A percentile compares a stretch with the other conserved stretches of the same genome.
Conservation (phyloP, 139 green algal species). For the Chlorella sorokiniana region DNA sequence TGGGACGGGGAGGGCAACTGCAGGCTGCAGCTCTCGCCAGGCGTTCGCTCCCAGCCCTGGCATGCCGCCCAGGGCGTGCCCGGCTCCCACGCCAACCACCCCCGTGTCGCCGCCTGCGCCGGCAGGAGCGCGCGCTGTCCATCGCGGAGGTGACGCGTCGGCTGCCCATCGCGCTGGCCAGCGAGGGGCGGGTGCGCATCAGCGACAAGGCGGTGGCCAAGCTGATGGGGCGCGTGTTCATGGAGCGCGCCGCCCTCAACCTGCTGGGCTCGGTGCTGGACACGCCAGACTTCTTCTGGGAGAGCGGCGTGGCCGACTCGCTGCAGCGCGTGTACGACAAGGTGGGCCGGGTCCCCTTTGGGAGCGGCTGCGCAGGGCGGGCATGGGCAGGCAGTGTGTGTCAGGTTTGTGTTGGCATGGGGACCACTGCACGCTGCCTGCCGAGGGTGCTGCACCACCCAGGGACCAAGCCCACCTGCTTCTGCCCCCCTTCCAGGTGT, state of each 20-base stretch:
- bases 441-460: neutral
- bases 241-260: slow-evolving; percentile 62
- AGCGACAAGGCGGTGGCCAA: slow-evolving; percentile 27
- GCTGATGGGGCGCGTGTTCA: slow-evolving; percentile 55
- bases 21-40: too few species aligned
- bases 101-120: neutral
- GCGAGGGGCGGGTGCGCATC: slow-evolving; percentile 30
- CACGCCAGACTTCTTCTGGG: slow-evolving; percentile 76
- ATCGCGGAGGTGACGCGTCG: slow-evolving; percentile 68
- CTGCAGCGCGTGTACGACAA: slow-evolving; percentile 36
- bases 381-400: too few species aligned
- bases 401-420: too few species aligned
- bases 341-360: neutral
- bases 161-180: slow-evolving; percentile 49
- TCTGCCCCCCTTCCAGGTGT: slow-evolving; percentile 38
- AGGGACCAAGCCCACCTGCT: neutral
- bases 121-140: slow-evolving; percentile 62
- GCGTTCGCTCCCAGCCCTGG: too few species aligned
- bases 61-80: too few species aligned
- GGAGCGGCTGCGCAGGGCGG: too few species aligned
- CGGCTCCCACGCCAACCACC: too few species aligned
- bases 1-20: neutral
- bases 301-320: slow-evolving; percentile 1
- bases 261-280: slow-evolving; percentile 71
- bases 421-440: too few species aligned